These are phyloP conservation scores for Plectranthus barbatus DNA, from an alignment of 257 asterid species.

Conservation along the genomic window DNA sequence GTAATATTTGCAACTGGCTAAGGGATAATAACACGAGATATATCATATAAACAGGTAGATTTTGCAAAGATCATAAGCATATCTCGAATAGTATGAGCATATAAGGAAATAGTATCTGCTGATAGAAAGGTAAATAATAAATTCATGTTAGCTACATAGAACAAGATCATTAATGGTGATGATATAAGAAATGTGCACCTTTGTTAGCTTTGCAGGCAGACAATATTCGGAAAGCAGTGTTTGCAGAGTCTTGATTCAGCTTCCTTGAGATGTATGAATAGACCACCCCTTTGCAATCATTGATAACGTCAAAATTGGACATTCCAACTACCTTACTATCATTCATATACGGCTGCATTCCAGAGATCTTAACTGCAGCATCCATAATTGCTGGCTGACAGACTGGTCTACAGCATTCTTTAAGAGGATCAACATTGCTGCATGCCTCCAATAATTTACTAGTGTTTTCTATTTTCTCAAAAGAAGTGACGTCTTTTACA, in stretches of 20 bases:
- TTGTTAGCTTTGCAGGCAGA: constrained; percentile 83
- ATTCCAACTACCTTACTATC: constrained; percentile 47
- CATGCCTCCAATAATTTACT: constrained; percentile 70
- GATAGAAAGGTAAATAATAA: not conserved
- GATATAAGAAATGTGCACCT: constrained; percentile 28
- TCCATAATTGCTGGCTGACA: constrained; percentile 76
- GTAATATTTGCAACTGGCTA: not conserved
- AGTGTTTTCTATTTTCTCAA: constrained; percentile 67
- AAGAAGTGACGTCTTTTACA: constrained; percentile 54
- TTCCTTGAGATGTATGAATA: constrained; percentile 66
- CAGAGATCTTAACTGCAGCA: constrained; percentile 64
- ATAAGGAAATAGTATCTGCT: not conserved
- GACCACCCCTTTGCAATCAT: constrained; percentile 79
- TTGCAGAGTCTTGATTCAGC: constrained; percentile 53
- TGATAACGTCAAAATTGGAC: constrained; percentile 36
- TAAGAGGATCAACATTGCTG: constrained; percentile 58
- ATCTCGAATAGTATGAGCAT: no score
- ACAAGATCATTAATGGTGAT: not conserved
- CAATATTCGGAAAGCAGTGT: constrained; percentile 58
- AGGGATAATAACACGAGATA: not conserved
- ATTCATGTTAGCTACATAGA: not conserved
- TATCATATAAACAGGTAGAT: not conserved
- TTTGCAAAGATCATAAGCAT: not conserved
- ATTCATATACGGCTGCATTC: constrained; percentile 34
- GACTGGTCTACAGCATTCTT: constrained; percentile 74